Conservation (phyloP, 2,329 filamentous ascomycete genomes). For the Tolypocladium tropicale region DNA sequence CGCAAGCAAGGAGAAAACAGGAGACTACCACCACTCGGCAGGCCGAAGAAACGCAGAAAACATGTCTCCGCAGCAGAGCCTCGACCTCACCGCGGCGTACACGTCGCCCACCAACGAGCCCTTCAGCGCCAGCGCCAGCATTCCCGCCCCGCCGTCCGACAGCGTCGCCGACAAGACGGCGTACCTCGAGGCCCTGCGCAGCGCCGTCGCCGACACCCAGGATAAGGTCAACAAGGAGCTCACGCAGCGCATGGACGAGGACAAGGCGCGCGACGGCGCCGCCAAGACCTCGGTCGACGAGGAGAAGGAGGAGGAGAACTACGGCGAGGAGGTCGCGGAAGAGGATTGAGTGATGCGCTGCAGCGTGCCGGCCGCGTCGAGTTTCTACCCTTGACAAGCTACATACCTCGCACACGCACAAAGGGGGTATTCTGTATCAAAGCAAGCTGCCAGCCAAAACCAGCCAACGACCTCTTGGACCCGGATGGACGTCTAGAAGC, state of each 20-base stretch:
- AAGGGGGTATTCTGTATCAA: constrained; percentile 17
- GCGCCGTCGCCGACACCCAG: constrained; percentile 49
- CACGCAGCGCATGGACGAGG: constrained; percentile 64
- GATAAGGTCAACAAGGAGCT: constrained; percentile 59
- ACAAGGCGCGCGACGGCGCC: constrained; percentile 42
- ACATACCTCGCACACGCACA: background rate
- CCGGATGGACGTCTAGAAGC: constrained; percentile 17
- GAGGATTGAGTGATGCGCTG: constrained; percentile 33
- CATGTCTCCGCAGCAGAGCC: background rate
- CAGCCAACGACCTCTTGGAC: background rate
- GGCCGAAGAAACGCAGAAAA: background rate
- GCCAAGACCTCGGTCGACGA: constrained; percentile 32
- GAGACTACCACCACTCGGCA: no score
- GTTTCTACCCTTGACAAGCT: background rate
- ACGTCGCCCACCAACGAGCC: constrained; percentile 36
- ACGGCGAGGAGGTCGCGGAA: constrained; percentile 74
- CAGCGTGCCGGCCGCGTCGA: background rate
- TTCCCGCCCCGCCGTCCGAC: constrained; percentile 23
- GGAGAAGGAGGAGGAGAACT: constrained; percentile 61
- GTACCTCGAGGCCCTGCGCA: constrained; percentile 50
- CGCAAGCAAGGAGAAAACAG: background rate
- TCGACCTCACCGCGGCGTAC: constrained; percentile 40
- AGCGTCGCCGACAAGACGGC: constrained; percentile 39
- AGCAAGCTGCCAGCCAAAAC: constrained; percentile 11
- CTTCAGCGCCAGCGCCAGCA: constrained; percentile 30